Evolutionary conservation across 2,329 filamentous ascomycete genomes (phyloP).

Genomic region (Neurospora sp.): DNA sequence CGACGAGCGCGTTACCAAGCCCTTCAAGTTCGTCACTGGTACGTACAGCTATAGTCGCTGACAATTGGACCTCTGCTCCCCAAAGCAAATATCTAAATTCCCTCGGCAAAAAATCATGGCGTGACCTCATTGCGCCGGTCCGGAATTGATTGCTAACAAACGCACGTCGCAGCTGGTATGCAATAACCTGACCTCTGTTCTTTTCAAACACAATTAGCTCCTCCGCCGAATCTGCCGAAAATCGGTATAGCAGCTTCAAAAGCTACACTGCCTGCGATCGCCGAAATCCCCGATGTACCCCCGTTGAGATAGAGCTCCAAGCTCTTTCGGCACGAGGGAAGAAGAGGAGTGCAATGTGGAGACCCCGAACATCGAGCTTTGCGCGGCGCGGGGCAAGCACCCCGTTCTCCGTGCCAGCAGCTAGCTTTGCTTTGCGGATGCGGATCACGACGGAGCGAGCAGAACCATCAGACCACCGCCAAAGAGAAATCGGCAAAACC

Average conservation of each 20-base stretch:
- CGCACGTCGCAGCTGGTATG: conserved; percentile 17
- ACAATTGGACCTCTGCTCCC: conserved; percentile 16
- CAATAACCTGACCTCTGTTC: conserved; percentile 4
- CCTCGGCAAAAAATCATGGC: conserved; percentile 19
- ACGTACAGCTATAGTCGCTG: conserved; percentile 36
- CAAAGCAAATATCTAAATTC: conserved; percentile 15
- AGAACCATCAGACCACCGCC: not conserved
- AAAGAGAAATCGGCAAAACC: not conserved
- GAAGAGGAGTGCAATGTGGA: not conserved
- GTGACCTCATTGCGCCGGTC: conserved; percentile 13
- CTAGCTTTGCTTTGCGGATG: not conserved
- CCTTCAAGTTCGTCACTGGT: conserved; percentile 99
- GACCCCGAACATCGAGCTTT: not conserved
- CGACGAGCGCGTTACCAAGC: conserved; percentile 84
- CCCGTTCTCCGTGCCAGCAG: not conserved
- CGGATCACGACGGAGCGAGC: not conserved
- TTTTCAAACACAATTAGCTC: not conserved
- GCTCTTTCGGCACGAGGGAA: not conserved
- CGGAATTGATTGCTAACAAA: conserved; percentile 15
- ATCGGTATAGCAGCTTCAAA: not conserved
- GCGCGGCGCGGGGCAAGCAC: not conserved
- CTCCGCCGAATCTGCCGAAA: not conserved
- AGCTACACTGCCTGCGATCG: not conserved
- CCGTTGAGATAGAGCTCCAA: not conserved
- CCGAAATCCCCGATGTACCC: conserved; percentile 1